Base-by-base conservation (phyloP, 768 basidiomycete genomes). In the Russula sp. region DNA sequence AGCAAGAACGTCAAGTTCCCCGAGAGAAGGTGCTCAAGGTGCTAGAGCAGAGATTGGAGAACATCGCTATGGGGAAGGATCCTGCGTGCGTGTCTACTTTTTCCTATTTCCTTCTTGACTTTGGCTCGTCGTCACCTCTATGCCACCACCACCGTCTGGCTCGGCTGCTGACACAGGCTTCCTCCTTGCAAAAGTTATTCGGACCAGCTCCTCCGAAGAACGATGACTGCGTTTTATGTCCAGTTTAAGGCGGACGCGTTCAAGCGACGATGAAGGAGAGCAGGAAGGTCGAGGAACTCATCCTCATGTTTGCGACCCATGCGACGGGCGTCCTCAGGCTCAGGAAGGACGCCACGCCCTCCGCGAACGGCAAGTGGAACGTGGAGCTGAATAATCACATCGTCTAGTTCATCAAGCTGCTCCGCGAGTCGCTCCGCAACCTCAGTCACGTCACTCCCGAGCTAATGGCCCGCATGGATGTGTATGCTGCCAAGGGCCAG, bases 241-340 rank as follows among this genome's bases (percentile, higher is more conserved):
- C 91, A 93, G 65, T 92, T 91, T 73, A 85, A 87, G 73, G 86
- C 90, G 62, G 89, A 92, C 32, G 81, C 79, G 44, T 96, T 97
- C 78, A 86, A 89, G 61, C 82, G 84, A 40, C 90, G 69, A 89
- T 98, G 85, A 92, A 93, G 75, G 95, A 98, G 73, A 95, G 92
- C 73, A 83, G 97, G 51, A 97, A 96, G 77, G 91, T 98, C 44
- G 97, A 99, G 75, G 94, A 98, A 66, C 87, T 99, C 59, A 96
- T 99, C 63, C 80, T 99, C 56, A 90, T 91, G 82, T 98, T 98
- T 70, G 95, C 95, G 11, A 91, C 94, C 1, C 87, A 93, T 57
- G 91, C 96, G 3, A 93, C 91, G 3, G 81, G 84, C 32, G 84
- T 91, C 9, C 81, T 98, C 63, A 27, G 27, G 27, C 27, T 27